Percentiles rank a stretch among this genome's conserved stretches.
These are phyloP conservation scores for Fusarium chlamydosporum DNA, from an alignment of 2,329 filamentous ascomycete species.

Conservation along the genomic window DNA sequence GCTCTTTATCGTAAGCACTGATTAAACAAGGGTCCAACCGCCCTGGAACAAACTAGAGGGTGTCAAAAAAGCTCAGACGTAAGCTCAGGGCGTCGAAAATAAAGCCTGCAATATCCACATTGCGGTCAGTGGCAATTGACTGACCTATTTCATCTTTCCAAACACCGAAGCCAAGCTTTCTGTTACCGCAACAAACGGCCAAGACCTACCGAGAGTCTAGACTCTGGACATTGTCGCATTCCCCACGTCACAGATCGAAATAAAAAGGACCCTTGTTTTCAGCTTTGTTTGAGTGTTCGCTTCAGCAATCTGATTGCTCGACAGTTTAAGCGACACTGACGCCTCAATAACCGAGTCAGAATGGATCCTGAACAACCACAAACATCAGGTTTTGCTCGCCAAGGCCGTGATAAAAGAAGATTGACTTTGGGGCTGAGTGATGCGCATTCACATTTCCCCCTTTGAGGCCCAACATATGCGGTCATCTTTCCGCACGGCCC, in stretches of 20 bases:
- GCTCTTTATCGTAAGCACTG: conserved; percentile 14
- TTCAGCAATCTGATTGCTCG: not conserved
- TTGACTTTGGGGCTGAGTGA: not conserved
- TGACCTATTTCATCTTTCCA: no score
- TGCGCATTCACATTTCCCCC: not conserved
- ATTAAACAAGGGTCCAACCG: conserved; percentile 13
- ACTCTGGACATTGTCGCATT: not conserved
- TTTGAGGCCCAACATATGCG: conserved; percentile 6
- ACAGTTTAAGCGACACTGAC: not conserved
- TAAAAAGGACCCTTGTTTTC: conserved; percentile 12
- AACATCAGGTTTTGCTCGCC: not conserved
- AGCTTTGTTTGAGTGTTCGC: not conserved
- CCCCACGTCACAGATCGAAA: conserved; percentile 17
- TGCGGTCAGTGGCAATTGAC: rapidly evolving
- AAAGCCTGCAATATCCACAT: rapidly evolving
- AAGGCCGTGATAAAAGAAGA: not conserved
- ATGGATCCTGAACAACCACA: not conserved
- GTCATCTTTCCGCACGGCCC: conserved; percentile 2
- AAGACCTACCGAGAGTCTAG: conserved; percentile 7
- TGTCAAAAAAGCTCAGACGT: not conserved
- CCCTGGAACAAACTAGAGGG: not conserved
- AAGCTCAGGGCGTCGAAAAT: not conserved
- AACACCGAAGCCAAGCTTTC: not conserved
- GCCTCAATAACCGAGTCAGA: not conserved
- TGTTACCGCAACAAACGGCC: not conserved